Evolutionary conservation across 1,284 basidiomycete genomes (phyloP).

Genomic region (Termitomyces sp.): DNA sequence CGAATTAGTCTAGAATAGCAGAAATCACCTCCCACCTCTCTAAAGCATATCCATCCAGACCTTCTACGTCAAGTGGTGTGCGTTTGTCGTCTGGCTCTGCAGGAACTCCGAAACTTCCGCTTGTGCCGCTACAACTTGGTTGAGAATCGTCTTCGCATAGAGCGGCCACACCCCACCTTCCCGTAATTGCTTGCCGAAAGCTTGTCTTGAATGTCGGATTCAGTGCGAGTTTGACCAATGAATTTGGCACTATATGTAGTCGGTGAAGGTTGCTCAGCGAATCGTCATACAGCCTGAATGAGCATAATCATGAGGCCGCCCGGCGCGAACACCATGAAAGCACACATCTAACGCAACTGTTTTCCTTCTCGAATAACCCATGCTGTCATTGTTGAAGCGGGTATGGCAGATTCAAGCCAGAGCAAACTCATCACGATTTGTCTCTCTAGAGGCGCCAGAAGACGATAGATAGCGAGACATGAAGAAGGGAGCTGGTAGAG

Average conservation of each 20-base stretch:
- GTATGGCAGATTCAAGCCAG: slow-evolving; percentile 83
- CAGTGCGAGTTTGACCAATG: slow-evolving; percentile 57
- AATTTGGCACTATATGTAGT: slow-evolving; percentile 72
- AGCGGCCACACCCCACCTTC: slow-evolving; percentile 53
- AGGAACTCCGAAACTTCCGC: slow-evolving; percentile 87
- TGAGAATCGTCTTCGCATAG: slow-evolving; percentile 5
- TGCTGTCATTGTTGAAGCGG: slow-evolving; percentile 67
- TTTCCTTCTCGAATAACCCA: slow-evolving; percentile 77
- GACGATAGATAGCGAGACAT: slow-evolving; percentile 94
- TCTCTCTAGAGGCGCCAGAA: slow-evolving; percentile 81
- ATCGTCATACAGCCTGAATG: slow-evolving; percentile 65
- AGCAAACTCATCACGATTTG: slow-evolving; percentile 90
- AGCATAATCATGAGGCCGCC: slow-evolving; percentile 14
- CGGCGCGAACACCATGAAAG: slow-evolving; percentile 15
- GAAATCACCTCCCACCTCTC: slow-evolving; percentile 87
- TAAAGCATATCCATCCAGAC: slow-evolving; percentile 81
- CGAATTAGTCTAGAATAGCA: not conserved
- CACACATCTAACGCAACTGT: slow-evolving; percentile 45
- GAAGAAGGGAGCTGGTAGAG: slow-evolving; percentile 89
- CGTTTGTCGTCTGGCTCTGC: slow-evolving; percentile 61
- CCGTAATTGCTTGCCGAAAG: slow-evolving; percentile 85
- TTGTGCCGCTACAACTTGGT: slow-evolving; percentile 62
- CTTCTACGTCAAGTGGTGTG: slow-evolving; percentile 50
- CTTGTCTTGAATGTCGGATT: slow-evolving; percentile 78
- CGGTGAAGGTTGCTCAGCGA: slow-evolving; percentile 62